These are phyloP conservation scores for Didymella segeticola DNA, from an alignment of 2,329 filamentous ascomycete genomes.

Conservation along the genomic window DNA sequence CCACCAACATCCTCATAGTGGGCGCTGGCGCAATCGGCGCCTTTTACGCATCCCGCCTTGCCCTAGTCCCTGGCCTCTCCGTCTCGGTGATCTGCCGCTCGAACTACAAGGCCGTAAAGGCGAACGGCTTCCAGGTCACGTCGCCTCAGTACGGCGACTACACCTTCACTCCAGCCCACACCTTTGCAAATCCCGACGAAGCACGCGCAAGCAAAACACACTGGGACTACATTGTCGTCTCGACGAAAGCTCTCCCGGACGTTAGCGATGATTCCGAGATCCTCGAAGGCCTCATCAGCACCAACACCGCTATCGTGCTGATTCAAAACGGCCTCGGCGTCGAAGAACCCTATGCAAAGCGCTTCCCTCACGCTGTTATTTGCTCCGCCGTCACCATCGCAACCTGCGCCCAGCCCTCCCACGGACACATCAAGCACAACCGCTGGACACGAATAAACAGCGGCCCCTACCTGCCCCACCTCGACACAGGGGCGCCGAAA, in stretches of 20 bases:
- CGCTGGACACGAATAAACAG: constrained; percentile 76
- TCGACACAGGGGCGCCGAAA: constrained; percentile 39
- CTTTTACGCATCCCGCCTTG: constrained; percentile 74
- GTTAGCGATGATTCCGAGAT: constrained; percentile 67
- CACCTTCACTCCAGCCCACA: constrained; percentile 65
- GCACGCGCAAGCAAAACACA: constrained; percentile 55
- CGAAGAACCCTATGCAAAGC: constrained; percentile 67
- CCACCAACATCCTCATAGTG: constrained; percentile 68
- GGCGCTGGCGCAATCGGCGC: constrained; percentile 75
- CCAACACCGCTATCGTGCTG: constrained; percentile 66
- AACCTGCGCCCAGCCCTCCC: constrained; percentile 69
- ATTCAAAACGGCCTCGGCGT: constrained; percentile 77
- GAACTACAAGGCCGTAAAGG: constrained; percentile 70
- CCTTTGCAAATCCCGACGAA: constrained; percentile 68
- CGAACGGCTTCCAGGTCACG: constrained; percentile 67
- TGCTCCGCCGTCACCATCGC: constrained; percentile 74
- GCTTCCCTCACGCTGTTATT: constrained; percentile 67
- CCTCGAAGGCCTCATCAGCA: constrained; percentile 64
- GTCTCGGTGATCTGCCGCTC: constrained; percentile 77
- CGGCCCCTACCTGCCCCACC: constrained; percentile 67
- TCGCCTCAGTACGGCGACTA: constrained; percentile 74
- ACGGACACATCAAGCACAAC: constrained; percentile 71
- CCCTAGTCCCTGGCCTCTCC: constrained; percentile 62
- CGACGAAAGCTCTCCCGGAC: constrained; percentile 74
- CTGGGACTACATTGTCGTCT: constrained; percentile 73